Evolutionary conservation across 208 protist species (phyloP).

Genomic region (Trichomonas vaginalis): DNA sequence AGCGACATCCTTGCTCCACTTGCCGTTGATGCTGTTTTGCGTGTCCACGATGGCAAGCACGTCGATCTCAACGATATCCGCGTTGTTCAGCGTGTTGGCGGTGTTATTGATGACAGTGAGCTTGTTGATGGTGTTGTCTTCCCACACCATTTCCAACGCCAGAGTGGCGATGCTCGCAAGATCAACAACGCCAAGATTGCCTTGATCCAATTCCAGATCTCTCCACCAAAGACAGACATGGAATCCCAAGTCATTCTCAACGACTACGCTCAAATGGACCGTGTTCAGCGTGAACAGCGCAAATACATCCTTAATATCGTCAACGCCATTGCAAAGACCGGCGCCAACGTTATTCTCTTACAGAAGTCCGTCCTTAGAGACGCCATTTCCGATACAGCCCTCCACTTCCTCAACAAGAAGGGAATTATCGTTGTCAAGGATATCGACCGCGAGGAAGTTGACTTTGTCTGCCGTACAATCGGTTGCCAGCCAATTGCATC

Average conservation of each 20-base stretch:
- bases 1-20: slow-evolving; percentile 84
- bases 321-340: slow-evolving; percentile 82
- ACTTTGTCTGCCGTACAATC: slow-evolving; percentile 92
- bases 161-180: slow-evolving; percentile 30
- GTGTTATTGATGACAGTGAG: slow-evolving; percentile 91
- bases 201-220: slow-evolving; percentile 95
- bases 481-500: slow-evolving; percentile 81
- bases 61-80: slow-evolving; percentile 87
- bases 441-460: slow-evolving; percentile 92
- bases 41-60: slow-evolving; percentile 59
- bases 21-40: slow-evolving; percentile 84
- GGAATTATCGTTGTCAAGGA: slow-evolving; percentile 96
- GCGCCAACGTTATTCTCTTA: slow-evolving; percentile 94
- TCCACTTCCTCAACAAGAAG: slow-evolving; percentile 92
- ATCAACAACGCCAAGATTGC: slow-evolving; percentile 92
- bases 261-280: slow-evolving; percentile 91
- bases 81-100: slow-evolving; percentile 65
- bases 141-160: neutral
- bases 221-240: slow-evolving; percentile 94
- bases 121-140: slow-evolving; percentile 53
- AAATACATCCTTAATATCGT: slow-evolving; percentile 87
- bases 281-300: slow-evolving; percentile 83
- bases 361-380: slow-evolving; percentile 97
- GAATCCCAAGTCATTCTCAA: slow-evolving; percentile 76
- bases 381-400: slow-evolving; percentile 81